Base-by-base conservation (phyloP, 805 yeast species). In the Zygoascus biomembranicola region DNA sequence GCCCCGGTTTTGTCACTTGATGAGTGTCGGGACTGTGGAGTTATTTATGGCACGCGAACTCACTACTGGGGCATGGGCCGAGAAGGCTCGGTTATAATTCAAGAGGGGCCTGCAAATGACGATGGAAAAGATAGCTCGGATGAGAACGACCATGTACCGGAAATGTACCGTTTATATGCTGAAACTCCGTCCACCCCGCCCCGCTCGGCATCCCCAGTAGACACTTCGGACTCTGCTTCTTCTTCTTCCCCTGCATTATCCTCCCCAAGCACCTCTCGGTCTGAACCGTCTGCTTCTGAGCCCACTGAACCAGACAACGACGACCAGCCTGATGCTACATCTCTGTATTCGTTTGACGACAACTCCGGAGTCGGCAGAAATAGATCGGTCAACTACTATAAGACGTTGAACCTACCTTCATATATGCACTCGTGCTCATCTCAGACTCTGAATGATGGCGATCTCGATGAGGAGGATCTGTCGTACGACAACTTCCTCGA, bases 371-470 rank as follows among this genome's bases (percentile, higher is more conserved):
- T 59, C 18, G 61, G 59, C 23, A 69, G 85, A 55, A 78, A 79
- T 52, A 69, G 77, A 1, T 79, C 84, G 0, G 73, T 77, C 20
- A 75, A 77, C 54, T 80, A 79, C 62, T 80, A 81, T 61, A 77
- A 77, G 51, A 61, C 63, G 4, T 59, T 57, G 2, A 45, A 45
- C 32, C 31, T n/a, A 14, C 10, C n/a, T 2, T n/a, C 46, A 23
- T 26, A 37, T 18, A 48, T 18, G 28, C 32, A 16, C 43, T 20
- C 32, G 5, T 9, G 16, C 10, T 23, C 45, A 13, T 18, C 23
- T 37, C n/a, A 20, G 3, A 37, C 45, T 16, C n/a, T 20, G 13
- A 19, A 20, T 14, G 71, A 69, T 52, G 70, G 68, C 26, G 59
- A 58, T 18, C 70, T 68, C 35, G 72, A 68, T 53, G 68, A 58